phyloP scores from a whole-genome alignment of 169 alveolate species.

The Plasmodium gaboni region DNA sequence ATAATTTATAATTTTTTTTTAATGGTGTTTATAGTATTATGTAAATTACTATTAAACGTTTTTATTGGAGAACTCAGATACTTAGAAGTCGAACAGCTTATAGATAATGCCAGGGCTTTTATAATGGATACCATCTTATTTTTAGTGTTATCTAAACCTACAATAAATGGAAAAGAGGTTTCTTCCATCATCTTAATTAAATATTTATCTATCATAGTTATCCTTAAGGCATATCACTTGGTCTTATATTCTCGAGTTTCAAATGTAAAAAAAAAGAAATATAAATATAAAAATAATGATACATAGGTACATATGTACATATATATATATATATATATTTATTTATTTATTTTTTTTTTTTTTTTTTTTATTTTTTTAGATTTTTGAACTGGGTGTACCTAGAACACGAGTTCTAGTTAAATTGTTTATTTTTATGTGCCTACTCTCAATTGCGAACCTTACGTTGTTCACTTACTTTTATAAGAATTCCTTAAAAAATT shows the following conservation, averaged over 20 bases:
- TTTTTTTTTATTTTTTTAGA: slow-evolving; percentile 64
- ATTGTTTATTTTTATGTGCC: slow-evolving; percentile 75
- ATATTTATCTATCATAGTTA: slow-evolving; percentile 81
- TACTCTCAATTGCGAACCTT: slow-evolving; percentile 82
- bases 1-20: slow-evolving; percentile 80
- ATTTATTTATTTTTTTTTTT: not conserved
- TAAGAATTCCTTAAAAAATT: slow-evolving; percentile 76
- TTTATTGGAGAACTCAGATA: slow-evolving; percentile 83
- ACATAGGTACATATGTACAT: not conserved
- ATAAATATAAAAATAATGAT: not conserved
- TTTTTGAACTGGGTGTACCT: slow-evolving; percentile 89
- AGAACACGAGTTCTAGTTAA: slow-evolving; percentile 79
- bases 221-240: slow-evolving; percentile 88
- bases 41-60: slow-evolving; percentile 73
- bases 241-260: slow-evolving; percentile 84
- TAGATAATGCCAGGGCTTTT: slow-evolving; percentile 88
- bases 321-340: not conserved
- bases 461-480: slow-evolving; percentile 79
- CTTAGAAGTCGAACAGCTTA: slow-evolving; percentile 85
- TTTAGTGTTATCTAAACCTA: slow-evolving; percentile 88
- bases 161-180: slow-evolving; percentile 87
- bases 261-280: slow-evolving; percentile 64
- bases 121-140: slow-evolving; percentile 89
- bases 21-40: slow-evolving; percentile 78
- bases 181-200: slow-evolving; percentile 82